These are phyloP conservation scores for Talaromyces sp. DNA, from an alignment of 2,329 filamentous ascomycete species.

Conservation along the genomic window DNA sequence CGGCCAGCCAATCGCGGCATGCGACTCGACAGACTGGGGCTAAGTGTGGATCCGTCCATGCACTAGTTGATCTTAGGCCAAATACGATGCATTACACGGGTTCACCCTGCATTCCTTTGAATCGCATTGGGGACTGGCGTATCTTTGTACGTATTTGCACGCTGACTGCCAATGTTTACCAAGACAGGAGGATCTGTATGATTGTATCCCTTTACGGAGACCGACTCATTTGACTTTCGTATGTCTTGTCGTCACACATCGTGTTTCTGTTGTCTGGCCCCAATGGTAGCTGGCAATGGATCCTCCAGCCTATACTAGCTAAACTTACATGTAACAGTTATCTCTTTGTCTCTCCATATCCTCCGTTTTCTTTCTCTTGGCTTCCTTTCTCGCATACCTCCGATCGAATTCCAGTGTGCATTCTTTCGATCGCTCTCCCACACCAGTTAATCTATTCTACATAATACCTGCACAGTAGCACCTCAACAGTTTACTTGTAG, in stretches of 20 bases:
- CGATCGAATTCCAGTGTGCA: background rate
- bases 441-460: too few relatives aligned
- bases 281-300: background rate
- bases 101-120: background rate
- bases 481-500: background rate
- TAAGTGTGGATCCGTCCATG: background rate
- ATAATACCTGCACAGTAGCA: background rate
- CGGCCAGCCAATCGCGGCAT: constrained; percentile 7
- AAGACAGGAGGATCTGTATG: too few relatives aligned
- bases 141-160: background rate
- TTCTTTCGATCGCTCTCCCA: background rate
- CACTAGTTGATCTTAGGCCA: background rate
- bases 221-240: background rate
- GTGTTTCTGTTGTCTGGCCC: background rate
- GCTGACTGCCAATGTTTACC: too few relatives aligned
- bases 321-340: background rate
- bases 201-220: background rate
- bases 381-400: background rate
- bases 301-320: background rate
- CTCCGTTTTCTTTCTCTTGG: background rate
- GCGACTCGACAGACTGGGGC: background rate
- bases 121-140: background rate
- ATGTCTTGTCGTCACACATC: background rate
- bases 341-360: background rate
- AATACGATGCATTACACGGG: background rate